Evolutionary conservation across 441 rosid genomes (phyloP).

Genomic region (Rhodomyrtus psidioides): DNA sequence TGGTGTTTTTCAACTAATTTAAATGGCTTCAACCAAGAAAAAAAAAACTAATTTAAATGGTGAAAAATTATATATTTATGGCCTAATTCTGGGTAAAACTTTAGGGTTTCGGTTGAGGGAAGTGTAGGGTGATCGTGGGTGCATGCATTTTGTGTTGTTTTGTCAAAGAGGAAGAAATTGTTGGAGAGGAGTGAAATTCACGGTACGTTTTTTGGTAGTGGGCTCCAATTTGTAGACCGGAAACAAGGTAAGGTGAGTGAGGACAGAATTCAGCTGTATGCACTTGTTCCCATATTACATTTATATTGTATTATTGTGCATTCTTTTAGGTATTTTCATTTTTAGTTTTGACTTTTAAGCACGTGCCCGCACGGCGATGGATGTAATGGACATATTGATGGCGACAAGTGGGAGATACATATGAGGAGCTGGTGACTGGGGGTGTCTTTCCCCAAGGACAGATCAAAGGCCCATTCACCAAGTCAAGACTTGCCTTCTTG

Average conservation of each 20-base stretch:
- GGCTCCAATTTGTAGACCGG: neutral
- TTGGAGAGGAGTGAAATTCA: neutral
- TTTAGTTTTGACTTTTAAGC: neutral
- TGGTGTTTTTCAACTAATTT: neutral
- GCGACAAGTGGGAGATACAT: neutral
- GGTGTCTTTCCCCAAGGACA: constrained; percentile 26
- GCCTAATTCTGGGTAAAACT: neutral
- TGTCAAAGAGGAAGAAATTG: neutral
- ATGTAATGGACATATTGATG: neutral
- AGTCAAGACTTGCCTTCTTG: constrained; percentile 5
- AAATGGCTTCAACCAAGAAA: neutral
- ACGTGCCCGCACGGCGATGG: neutral
- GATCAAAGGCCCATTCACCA: constrained; percentile 16
- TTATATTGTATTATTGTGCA: neutral
- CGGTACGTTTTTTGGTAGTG: neutral
- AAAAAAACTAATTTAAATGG: neutral
- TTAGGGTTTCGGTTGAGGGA: neutral
- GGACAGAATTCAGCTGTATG: neutral
- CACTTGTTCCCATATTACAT: neutral
- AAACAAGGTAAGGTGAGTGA: neutral
- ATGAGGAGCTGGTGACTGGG: neutral
- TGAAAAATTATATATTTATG: neutral
- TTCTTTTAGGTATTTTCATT: neutral
- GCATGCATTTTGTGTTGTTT: neutral
- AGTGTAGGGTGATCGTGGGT: neutral